Evolutionary conservation across 371 early-diverging fungal genomes (phyloP).

Genomic region (Entomophthora muscae): DNA sequence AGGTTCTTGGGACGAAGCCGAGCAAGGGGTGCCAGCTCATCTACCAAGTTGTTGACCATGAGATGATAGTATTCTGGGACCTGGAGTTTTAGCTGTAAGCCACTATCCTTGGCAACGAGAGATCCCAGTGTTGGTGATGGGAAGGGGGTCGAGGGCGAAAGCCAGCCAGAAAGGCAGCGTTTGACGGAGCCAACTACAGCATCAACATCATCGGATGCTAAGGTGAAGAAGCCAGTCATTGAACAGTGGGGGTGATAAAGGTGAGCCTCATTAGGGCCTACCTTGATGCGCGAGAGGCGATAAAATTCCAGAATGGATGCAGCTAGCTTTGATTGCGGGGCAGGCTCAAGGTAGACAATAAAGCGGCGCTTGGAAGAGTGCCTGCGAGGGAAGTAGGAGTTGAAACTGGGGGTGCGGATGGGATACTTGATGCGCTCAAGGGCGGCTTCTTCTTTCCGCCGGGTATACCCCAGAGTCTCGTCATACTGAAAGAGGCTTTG

Average conservation of each 20-base stretch:
- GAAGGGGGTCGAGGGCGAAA: too few relatives aligned
- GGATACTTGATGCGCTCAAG: neutral
- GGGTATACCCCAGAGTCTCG: neutral
- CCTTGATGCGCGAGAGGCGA: constrained; percentile 2
- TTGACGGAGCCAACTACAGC: neutral
- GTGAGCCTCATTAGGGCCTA: constrained; percentile 20
- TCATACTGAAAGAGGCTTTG: constrained; percentile 1
- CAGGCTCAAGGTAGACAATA: constrained; percentile 22
- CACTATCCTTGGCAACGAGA: too few relatives aligned
- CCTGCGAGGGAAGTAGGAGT: neutral
- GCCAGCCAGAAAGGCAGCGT: neutral
- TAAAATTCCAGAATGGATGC: constrained; percentile 16
- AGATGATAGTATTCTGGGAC: neutral
- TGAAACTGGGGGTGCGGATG: neutral
- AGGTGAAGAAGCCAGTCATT: constrained; percentile 22
- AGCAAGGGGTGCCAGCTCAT: neutral
- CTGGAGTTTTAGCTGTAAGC: neutral
- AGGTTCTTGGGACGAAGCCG: neutral
- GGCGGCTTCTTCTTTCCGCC: neutral
- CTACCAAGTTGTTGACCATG: neutral
- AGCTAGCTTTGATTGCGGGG: constrained; percentile 12
- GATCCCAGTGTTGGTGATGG: neutral
- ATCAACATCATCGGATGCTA: neutral
- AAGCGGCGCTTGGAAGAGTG: constrained; percentile 11
- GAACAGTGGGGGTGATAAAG: constrained; percentile 24